Evolutionary conservation across 305 asterid species (phyloP).

Genomic region (Rubia tinctorum): DNA sequence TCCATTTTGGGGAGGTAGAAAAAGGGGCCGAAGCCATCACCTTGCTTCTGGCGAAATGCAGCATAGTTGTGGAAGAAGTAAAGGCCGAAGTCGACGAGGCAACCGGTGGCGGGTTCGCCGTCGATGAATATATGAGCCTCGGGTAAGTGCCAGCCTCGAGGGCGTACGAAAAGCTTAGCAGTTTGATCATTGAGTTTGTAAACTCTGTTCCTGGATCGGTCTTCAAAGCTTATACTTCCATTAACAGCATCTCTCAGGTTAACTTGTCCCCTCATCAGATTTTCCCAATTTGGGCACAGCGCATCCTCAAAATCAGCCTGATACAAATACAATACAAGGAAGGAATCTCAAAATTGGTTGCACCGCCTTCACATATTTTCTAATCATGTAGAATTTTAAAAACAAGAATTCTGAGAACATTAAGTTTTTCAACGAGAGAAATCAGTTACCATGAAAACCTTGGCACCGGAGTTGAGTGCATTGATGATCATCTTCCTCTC

Average conservation of each 20-base stretch:
- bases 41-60: conserved; percentile 54
- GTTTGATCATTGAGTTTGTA: conserved; percentile 69
- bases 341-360: not conserved
- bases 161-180: conserved; percentile 92
- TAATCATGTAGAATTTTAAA: too few species aligned
- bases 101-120: conserved; percentile 78
- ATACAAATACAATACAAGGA: not conserved
- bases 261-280: conserved; percentile 75
- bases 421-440: not conserved
- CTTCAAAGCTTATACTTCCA: conserved; percentile 73
- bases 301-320: conserved; percentile 85
- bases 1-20: conserved; percentile 98
- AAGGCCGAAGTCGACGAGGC: conserved; percentile 88
- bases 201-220: conserved; percentile 60
- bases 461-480: conserved; percentile 98
- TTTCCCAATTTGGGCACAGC: conserved; percentile 91
- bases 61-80: conserved; percentile 77
- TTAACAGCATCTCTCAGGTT: conserved; percentile 80
- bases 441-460: conserved; percentile 76
- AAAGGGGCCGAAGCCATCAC: conserved; percentile 82
- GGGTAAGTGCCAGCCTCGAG: conserved; percentile 95
- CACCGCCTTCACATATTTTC: too few species aligned
- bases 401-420: not conserved
- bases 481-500: conserved; percentile 96
- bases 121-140: conserved; percentile 90